Evolutionary conservation across 1,284 basidiomycete genomes (phyloP), one percentile per base, ranked within the genome.

Genomic region (Abortiporus biennis): DNA sequence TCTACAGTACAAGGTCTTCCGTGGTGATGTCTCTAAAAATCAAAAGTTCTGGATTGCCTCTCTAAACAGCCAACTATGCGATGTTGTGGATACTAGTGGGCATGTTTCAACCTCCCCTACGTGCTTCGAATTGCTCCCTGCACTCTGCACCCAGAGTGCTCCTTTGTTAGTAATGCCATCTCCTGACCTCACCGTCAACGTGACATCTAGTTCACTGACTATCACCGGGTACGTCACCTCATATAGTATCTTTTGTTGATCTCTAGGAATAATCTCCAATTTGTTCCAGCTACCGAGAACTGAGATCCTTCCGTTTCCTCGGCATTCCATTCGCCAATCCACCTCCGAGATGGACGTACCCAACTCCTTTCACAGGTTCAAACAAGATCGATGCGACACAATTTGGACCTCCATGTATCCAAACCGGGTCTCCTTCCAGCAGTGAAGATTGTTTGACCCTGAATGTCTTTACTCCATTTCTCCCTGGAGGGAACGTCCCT

Each of bases 381-480:
- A 51, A 44, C 20, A 51, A 47, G 11, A 53, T 63, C 46, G 51
- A 59, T 32, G 65, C 65, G 5, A 61, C 61, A 6, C 42, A 39
- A 25, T 66, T 56, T 45, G 55, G 58, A 2, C 51, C 60, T 3
- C 47, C 48, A 22, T 66, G 63, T 44, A 45, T 59, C 6, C 61
- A 64, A 48, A 42, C 53, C 1, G 56, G 56, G 1, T 40, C 32
- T 12, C 50, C 50, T 3, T 17, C 38, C 17, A 51, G 55, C 22
- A 60, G 58, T 48, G 67, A 69, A 36, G 58, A 68, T 43, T 69
- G 68, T 41, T 59, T 72, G 16, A 67, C 62, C 50, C 53, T 72
- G 22, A 73, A 72, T 55, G 59, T 73, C 32, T 70, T 55, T 52
- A 72, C 71, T 1, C 62, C 69, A 0, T 65, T 54, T 52, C 53